Conservation (phyloP, 805 yeast species). For the Starmerella tilneyi region DNA sequence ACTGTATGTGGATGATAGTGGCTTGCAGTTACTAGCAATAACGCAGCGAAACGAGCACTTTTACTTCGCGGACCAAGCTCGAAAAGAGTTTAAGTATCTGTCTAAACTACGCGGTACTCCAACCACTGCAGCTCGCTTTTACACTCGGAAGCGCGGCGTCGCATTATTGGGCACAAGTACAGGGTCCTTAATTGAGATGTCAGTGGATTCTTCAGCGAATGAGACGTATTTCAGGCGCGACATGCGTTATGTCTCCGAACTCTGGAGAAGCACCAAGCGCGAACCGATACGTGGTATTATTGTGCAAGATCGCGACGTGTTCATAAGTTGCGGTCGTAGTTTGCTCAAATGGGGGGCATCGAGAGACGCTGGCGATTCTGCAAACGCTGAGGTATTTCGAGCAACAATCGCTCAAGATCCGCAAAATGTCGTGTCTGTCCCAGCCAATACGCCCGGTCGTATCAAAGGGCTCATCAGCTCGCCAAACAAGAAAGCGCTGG, state of each 20-base stretch:
- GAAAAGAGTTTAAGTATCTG: slow-evolving; percentile 37
- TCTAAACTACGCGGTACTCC: slow-evolving; percentile 40
- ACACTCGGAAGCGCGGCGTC: slow-evolving; percentile 38
- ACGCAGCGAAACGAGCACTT: slow-evolving; percentile 38
- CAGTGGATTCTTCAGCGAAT: slow-evolving; percentile 34
- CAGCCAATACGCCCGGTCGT: not conserved
- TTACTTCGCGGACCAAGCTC: slow-evolving; percentile 35
- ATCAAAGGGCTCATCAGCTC: slow-evolving; percentile 5
- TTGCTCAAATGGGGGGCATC: slow-evolving; percentile 8
- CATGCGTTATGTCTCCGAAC: slow-evolving; percentile 35
- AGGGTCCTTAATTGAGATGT: slow-evolving; percentile 42
- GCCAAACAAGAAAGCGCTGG: slow-evolving; percentile 12
- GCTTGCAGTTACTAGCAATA: slow-evolving; percentile 43
- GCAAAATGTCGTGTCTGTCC: not conserved
- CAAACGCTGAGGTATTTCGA: not conserved
- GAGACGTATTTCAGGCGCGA: slow-evolving; percentile 38
- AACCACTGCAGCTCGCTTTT: slow-evolving; percentile 38
- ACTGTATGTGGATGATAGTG: slow-evolving; percentile 43
- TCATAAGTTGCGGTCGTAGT: slow-evolving; percentile 23
- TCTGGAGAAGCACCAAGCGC: slow-evolving; percentile 34
- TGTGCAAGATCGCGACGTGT: slow-evolving; percentile 34
- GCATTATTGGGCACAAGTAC: slow-evolving; percentile 41
- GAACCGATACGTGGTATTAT: slow-evolving; percentile 26
- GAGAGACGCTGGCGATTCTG: not conserved
- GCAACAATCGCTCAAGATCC: not conserved